Evolutionary conservation across 176 grass and related monocot species (phyloP).

Genomic region (Triticum urartu): DNA sequence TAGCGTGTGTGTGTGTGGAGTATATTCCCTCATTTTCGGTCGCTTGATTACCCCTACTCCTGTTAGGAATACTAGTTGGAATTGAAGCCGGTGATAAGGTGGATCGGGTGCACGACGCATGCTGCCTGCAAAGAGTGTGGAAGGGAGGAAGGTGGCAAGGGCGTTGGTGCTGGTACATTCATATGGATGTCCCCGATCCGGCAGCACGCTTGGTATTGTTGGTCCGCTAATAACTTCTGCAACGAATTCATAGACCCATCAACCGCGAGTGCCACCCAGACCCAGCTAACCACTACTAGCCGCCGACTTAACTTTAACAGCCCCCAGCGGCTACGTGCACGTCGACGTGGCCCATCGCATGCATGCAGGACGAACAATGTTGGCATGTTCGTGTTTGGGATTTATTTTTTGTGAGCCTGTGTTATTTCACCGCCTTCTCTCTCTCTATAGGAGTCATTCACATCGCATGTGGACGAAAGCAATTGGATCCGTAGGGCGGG

Average conservation of each 20-base stretch:
- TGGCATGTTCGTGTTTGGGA: no score
- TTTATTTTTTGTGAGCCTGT: no score
- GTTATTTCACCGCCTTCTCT: not conserved
- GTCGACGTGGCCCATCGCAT: not conserved
- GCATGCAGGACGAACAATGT: no score
- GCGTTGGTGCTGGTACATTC: conserved; percentile 32
- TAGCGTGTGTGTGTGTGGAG: no score
- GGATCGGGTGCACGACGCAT: not conserved
- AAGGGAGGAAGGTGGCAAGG: not conserved
- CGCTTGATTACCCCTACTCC: no score
- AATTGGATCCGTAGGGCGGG: no score
- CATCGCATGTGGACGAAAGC: not conserved
- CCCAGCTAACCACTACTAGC: not conserved
- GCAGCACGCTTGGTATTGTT: conserved; percentile 25
- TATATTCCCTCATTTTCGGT: not conserved
- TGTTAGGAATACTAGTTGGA: not conserved
- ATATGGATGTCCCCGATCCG: conserved; percentile 51
- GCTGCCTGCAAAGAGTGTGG: not conserved
- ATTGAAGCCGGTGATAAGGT: not conserved
- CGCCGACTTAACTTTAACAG: no score
- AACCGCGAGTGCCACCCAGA: not conserved
- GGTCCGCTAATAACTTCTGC: conserved; percentile 4
- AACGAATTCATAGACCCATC: conserved; percentile 23
- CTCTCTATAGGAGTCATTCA: not conserved
- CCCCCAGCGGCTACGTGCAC: not conserved